Evolutionary conservation across 1,284 basidiomycete genomes (phyloP).

Genomic region (Irpex sp.): DNA sequence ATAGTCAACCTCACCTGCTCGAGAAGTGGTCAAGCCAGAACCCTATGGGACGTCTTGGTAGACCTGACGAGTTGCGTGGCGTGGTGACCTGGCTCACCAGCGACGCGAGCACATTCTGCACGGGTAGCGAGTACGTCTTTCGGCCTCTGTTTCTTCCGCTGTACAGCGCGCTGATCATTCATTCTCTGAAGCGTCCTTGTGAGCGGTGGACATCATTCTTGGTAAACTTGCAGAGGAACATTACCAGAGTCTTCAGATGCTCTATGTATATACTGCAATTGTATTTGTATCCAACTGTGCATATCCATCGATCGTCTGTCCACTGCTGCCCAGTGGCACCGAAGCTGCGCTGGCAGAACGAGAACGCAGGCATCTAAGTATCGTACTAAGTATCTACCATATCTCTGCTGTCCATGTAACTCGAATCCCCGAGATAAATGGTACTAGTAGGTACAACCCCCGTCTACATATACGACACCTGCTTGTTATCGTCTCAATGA

Average conservation of each 20-base stretch:
- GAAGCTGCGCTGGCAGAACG: no score
- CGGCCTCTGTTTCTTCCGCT: not conserved
- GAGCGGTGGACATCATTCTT: slow-evolving; percentile 67
- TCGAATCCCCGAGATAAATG: no score
- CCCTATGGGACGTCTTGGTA: slow-evolving; percentile 74
- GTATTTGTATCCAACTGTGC: no score
- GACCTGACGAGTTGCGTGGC: slow-evolving; percentile 75
- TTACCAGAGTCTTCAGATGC: not conserved
- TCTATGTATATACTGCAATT: not conserved
- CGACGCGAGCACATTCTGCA: slow-evolving; percentile 74
- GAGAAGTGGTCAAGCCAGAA: slow-evolving; percentile 77
- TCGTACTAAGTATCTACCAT: no score
- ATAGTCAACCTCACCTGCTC: slow-evolving; percentile 63
- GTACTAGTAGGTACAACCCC: no score
- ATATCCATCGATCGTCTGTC: no score
- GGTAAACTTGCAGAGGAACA: slow-evolving; percentile 36
- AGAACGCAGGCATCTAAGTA: no score
- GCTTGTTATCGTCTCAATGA: no score
- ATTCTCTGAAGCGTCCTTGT: slow-evolving; percentile 54
- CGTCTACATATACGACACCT: no score
- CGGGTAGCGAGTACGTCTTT: slow-evolving; percentile 65
- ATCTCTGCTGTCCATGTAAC: no score
- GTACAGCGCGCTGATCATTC: slow-evolving; percentile 7
- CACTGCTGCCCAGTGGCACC: no score
- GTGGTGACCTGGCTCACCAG: slow-evolving; percentile 78